These are phyloP conservation scores for Microcyclosporella mali DNA, from an alignment of 2,329 filamentous ascomycete species.

Conservation along the genomic window DNA sequence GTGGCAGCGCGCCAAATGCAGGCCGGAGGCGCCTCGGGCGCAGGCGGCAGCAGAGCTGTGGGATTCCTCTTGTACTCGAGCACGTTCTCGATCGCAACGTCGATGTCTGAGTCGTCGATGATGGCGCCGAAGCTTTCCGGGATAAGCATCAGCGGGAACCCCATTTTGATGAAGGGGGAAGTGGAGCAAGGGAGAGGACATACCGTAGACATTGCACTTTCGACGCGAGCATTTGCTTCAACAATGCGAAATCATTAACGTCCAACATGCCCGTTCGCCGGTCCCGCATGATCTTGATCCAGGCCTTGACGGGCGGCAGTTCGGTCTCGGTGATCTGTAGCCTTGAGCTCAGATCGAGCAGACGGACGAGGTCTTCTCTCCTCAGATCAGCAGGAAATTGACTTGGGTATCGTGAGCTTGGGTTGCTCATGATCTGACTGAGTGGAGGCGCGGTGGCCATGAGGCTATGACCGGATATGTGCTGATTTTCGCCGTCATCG, in stretches of 20 bases:
- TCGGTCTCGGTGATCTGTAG: conserved; percentile 16
- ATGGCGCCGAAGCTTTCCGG: conserved; percentile 20
- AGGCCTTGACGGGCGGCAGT: conserved; percentile 19
- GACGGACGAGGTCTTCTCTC: conserved; percentile 14
- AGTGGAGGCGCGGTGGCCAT: conserved; percentile 18
- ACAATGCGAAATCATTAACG: conserved; percentile 12
- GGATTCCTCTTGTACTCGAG: conserved; percentile 8
- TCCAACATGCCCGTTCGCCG: conserved; percentile 8
- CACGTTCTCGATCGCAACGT: conserved; percentile 11
- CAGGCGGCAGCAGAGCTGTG: no score
- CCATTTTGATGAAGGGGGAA: no score
- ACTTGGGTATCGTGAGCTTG: conserved; percentile 8
- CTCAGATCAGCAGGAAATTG: conserved; percentile 13
- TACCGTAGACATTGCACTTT: conserved; percentile 21
- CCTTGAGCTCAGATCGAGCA: conserved; percentile 16
- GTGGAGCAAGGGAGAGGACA: no score
- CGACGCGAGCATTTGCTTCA: conserved; percentile 13
- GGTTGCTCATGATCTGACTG: conserved; percentile 14
- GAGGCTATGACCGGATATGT: conserved; percentile 20
- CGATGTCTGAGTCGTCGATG: conserved; percentile 16
- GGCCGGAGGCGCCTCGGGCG: no score
- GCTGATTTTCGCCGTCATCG: conserved; percentile 19
- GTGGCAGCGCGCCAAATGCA: no score
- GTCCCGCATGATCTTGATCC: conserved; percentile 20
- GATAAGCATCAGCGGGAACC: no score